Evolutionary conservation across 805 yeast species (phyloP), one percentile per base, ranked within the genome.

Genomic region (Pichia pseudocactophila): DNA sequence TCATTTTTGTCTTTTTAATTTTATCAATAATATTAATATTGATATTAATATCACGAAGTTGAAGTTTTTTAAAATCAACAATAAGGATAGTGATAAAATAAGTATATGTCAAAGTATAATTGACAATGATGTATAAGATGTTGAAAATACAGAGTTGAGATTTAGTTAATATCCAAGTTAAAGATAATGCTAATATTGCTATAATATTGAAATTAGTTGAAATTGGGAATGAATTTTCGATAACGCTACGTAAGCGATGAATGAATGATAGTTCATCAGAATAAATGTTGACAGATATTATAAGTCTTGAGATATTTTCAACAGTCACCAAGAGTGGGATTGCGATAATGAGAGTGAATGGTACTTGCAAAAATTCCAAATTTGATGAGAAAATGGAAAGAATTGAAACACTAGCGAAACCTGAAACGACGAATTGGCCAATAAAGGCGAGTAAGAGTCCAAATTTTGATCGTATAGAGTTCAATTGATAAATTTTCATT

Each of bases 41-140:
- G 16, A 3, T 19, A 10, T 30, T 20, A 9, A 35, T 22, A 17
- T 10, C 15, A 15, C 19, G 43, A 19, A 49, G 39, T 43, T 55
- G 66, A 37, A 74, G 57, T 41, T 86, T 68, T 37, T 79, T 71
- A 26, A 79, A 62, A 61, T 86, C 95, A 31, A 85, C 73, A 15
- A 81, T 69, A 26, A 84, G 62, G 1, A 83, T 75, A 0, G 87
- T 77, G 1, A 78, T 64, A 45, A 83, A 73, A 57, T 69, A 84
- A 1, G 89, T 74, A 38, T 77, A 54, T 49, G 80, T 86, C 31
- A 85, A 61, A 5, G 71, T 43, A 53, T 76, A 82, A 48, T 82
- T 85, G 32, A 80, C 58, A 1, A 74, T 25, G n/a, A 82, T 50
- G 0, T 80, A 70, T 25, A 71, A 40, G 1, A 69, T 50, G 1